Conservation (phyloP, 2,329 filamentous ascomycete genomes). For the Microcera coccophila region DNA sequence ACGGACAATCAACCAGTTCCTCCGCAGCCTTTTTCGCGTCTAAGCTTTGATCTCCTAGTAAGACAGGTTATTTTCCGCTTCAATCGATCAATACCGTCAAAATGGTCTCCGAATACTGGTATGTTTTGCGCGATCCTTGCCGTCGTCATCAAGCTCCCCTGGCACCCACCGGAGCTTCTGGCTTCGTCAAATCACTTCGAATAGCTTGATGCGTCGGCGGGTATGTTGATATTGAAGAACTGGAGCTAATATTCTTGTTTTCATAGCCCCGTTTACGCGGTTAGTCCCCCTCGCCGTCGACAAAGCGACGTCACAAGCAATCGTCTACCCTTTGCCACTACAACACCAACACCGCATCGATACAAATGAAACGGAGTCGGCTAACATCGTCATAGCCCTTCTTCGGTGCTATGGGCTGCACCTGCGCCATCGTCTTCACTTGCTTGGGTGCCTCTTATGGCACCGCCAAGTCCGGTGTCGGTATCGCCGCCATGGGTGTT, state of each 20-base stretch:
- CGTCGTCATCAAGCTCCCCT: conserved; percentile 30
- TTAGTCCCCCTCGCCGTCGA: conserved; percentile 58
- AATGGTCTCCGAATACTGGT: conserved; percentile 82
- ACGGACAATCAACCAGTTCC: conserved; percentile 13
- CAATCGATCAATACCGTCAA: conserved; percentile 41
- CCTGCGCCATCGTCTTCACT: conserved; percentile 94
- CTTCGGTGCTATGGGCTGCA: conserved; percentile 97
- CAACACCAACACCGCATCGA: conserved; percentile 15
- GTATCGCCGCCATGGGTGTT: conserved; percentile 98
- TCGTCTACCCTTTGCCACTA: conserved; percentile 17
- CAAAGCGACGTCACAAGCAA: conserved; percentile 30
- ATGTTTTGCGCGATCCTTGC: conserved; percentile 45
- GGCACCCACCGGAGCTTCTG: conserved; percentile 29
- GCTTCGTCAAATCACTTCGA: conserved; percentile 17
- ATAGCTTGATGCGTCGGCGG: conserved; percentile 6
- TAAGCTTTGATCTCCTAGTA: conserved; percentile 14
- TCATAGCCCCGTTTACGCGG: conserved; percentile 91
- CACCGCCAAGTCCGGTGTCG: conserved; percentile 98
- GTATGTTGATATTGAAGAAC: conserved; percentile 12
- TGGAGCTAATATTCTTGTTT: conserved; percentile 41
- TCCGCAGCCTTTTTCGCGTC: conserved; percentile 13
- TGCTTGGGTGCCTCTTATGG: conserved; percentile 96
- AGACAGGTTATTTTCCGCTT: conserved; percentile 10
- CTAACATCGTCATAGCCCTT: conserved; percentile 61
- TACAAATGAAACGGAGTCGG: conserved; percentile 15